Evolutionary conservation across 2,329 filamentous ascomycete species (phyloP).

Genomic region (Tolypocladium nubicola): DNA sequence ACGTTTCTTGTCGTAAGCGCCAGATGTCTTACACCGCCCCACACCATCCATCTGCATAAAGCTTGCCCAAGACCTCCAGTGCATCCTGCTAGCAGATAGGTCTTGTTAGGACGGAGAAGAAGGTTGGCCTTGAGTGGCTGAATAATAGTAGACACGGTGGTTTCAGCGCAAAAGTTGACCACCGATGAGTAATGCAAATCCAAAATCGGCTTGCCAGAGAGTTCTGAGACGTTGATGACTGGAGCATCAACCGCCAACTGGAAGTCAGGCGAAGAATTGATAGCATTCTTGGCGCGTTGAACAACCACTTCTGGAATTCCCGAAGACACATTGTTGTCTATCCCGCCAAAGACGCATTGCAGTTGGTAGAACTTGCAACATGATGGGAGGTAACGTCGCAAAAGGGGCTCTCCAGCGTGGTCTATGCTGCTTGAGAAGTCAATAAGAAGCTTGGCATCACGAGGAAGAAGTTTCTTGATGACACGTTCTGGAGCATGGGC

Average conservation of each 20-base stretch:
- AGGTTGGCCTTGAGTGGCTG: neutral
- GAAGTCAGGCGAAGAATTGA: neutral
- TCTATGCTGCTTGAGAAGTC: neutral
- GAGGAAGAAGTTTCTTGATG: neutral
- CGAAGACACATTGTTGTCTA: neutral
- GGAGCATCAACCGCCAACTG: neutral
- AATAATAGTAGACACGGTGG: neutral
- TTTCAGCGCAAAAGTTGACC: neutral
- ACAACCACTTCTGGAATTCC: neutral
- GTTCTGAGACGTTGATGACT: neutral
- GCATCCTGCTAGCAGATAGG: conserved; percentile 22
- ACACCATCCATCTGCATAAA: conserved; percentile 27
- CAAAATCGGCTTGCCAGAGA: neutral
- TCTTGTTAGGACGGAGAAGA: conserved; percentile 14
- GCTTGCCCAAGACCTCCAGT: conserved; percentile 24
- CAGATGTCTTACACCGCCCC: conserved; percentile 23
- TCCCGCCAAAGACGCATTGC: neutral
- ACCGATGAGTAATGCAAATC: neutral
- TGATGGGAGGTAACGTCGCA: neutral
- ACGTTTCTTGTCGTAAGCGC: conserved; percentile 25
- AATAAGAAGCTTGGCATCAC: neutral
- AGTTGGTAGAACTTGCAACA: neutral
- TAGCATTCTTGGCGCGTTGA: neutral
- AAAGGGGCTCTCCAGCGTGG: neutral
- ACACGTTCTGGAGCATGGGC: neutral